Evolutionary conservation across 345 rosid species (phyloP).

Genomic region (Eutrema japonicum): DNA sequence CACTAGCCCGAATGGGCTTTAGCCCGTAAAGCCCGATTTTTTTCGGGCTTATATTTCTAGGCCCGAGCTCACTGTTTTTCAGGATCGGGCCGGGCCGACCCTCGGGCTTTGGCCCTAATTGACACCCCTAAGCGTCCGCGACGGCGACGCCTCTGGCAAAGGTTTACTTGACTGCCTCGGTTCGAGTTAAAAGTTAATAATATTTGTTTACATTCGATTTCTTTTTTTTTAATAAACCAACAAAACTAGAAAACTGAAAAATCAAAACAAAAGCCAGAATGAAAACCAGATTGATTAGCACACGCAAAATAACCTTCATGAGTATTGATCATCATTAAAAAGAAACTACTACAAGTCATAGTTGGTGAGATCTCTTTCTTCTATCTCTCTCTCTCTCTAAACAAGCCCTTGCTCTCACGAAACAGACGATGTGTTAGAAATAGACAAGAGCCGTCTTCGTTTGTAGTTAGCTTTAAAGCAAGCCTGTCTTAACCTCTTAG

Average conservation of each 20-base stretch:
- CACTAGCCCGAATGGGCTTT: no score
- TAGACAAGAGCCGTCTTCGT: constrained; percentile 46
- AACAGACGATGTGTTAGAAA: background rate
- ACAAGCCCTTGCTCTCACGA: constrained; percentile 1
- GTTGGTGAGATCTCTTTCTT: background rate
- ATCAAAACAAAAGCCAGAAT: background rate
- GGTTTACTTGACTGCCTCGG: background rate
- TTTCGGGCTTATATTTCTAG: no score
- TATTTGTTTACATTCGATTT: background rate
- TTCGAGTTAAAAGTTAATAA: background rate
- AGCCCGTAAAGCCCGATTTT: no score
- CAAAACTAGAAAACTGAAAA: background rate
- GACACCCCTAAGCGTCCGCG: no score
- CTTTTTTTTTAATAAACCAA: background rate
- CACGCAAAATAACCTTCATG: background rate
- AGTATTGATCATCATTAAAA: background rate
- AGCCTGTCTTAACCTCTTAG: constrained; percentile 77
- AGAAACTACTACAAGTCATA: constrained; percentile 1
- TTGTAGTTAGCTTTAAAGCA: constrained; percentile 87
- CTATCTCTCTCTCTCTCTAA: background rate
- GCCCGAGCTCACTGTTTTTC: no score
- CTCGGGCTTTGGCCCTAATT: no score
- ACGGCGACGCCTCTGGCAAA: background rate
- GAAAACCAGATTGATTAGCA: background rate
- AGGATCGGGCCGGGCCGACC: no score